Evolutionary conservation across 2,329 filamentous ascomycete species (phyloP), one percentile per base, ranked within the genome.

Genomic region (Coleophoma cylindrospora): DNA sequence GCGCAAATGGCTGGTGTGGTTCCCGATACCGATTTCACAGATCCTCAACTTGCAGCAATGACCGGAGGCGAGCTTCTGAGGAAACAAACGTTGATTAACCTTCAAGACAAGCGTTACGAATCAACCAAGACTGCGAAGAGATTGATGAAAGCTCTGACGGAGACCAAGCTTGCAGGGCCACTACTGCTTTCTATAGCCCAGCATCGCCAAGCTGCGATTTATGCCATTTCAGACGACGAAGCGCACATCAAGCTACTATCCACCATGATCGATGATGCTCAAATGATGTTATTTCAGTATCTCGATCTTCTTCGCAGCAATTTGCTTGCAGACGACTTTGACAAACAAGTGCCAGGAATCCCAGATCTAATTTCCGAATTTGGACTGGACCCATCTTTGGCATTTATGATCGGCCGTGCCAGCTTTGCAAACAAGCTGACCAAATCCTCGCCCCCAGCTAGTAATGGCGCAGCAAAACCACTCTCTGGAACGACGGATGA

Each of bases 1-100:
- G 83, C 84, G 34, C 89, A 88, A 2, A 97, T 99, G 94, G 90
- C 89, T 15, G 95, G 95, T 43, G 91, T 99, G 52, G 85, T 92
- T 12, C 84, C 91, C 4, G 86, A 92, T 53, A 80, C 85, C 47
- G 89, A 91, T 62, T 92, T 96, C 62, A 96, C 89, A 32, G 92
- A 99, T 58, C 74, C 84, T 15, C 91, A 96, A 68, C 80, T 96
- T 27, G 75, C 89, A 54, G 91, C 89, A 13, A 91, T 99, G 81
- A 89, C 89, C 38, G 92, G 91, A 53, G 91, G 92, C 13, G 83
- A 89, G 47, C 74, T 85, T 22, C 74, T 99, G 11, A 86, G 89
- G 56, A 82, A 84, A 10, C 87, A 92, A 60, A 95, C 89, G 1
- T 77, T 97, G 37, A 80, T 89, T 53, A 83, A 87, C 49, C 76